A percentile compares a stretch with the other conserved stretches of the same genome.
phyloP scores from a whole-genome alignment of 352 stramenopile genomes.

The Globisporangium rhizosaccharum region DNA sequence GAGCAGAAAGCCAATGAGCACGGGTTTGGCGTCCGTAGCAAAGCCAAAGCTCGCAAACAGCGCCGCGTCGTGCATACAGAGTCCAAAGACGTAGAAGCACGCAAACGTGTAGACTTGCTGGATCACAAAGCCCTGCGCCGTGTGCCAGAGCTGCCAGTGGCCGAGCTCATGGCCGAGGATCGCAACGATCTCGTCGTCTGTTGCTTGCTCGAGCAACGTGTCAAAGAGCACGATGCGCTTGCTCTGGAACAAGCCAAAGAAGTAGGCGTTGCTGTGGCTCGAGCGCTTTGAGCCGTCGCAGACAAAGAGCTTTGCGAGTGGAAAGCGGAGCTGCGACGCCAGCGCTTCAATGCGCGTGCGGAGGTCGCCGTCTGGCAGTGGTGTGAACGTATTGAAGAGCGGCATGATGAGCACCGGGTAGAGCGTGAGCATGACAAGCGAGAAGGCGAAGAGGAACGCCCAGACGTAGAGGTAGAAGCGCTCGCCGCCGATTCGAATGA shows the following conservation, averaged over 20 bases:
- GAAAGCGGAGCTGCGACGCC: constrained; percentile 89
- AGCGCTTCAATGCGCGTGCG: constrained; percentile 91
- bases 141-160: constrained; percentile 97
- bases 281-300: constrained; percentile 97
- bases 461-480: constrained; percentile 93
- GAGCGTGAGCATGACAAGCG: constrained; percentile 94
- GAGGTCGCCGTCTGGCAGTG: constrained; percentile 83
- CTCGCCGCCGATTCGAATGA: constrained; percentile 69
- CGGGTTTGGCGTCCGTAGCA: constrained; percentile 29
- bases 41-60: constrained; percentile 82
- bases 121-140: constrained; percentile 90
- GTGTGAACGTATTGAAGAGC: constrained; percentile 96
- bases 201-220: constrained; percentile 93
- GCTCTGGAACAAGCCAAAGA: constrained; percentile 95
- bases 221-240: constrained; percentile 97
- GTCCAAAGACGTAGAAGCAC: constrained; percentile 75
- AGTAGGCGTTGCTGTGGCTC: constrained; percentile 88
- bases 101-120: constrained; percentile 86
- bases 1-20: constrained; percentile 81
- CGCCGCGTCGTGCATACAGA: constrained; percentile 73
- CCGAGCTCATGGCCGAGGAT: constrained; percentile 96
- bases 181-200: constrained; percentile 92
- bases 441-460: constrained; percentile 92
- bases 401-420: constrained; percentile 96
- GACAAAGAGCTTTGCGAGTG: constrained; percentile 96